Evolutionary conservation across 148 eudicot genomes (phyloP).

Genomic region (Rhododendron vialii): DNA sequence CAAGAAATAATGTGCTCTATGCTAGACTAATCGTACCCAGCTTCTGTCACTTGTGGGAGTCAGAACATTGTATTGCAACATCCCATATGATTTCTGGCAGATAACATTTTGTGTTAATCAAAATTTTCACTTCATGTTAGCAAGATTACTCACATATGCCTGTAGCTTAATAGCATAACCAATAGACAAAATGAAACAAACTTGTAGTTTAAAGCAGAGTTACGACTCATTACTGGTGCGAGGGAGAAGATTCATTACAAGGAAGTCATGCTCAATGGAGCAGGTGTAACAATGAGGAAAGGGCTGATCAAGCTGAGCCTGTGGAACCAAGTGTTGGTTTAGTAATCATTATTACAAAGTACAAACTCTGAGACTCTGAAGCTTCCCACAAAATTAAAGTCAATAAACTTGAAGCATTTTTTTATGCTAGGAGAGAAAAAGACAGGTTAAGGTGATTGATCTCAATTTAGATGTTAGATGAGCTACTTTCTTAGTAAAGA

Average conservation of each 20-base stretch:
- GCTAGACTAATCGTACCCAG: neutral
- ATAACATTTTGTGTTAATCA: neutral
- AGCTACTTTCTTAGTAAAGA: neutral
- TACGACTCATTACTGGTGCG: neutral
- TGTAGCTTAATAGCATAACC: neutral
- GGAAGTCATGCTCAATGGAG: neutral
- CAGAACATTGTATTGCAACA: neutral
- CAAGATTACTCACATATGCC: neutral
- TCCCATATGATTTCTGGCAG: neutral
- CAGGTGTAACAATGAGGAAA: neutral
- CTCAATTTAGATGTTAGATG: neutral
- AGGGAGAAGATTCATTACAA: neutral
- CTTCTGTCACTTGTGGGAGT: neutral
- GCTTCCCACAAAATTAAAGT: neutral
- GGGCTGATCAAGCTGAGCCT: no score
- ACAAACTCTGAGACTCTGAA: neutral
- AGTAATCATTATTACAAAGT: neutral
- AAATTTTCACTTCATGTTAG: neutral
- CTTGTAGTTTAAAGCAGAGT: neutral
- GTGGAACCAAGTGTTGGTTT: no score
- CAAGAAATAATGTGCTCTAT: neutral
- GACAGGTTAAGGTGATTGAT: neutral
- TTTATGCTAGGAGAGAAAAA: neutral
- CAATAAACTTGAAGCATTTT: neutral
- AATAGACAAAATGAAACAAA: neutral